phyloP scores from a whole-genome alignment of 176 grass and related monocot species.

The Triticum monococcum region DNA sequence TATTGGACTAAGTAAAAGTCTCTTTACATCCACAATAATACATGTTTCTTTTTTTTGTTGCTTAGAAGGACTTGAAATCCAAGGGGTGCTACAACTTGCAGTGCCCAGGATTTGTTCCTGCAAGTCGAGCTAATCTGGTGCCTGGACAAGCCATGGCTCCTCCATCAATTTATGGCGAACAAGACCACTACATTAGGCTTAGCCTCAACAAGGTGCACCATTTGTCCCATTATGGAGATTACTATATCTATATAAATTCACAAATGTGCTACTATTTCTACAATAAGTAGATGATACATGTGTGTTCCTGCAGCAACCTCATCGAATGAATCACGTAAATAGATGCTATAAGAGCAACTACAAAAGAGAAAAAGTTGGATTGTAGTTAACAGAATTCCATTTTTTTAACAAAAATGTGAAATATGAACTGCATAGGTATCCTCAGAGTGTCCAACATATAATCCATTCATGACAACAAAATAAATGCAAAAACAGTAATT shows the following conservation, averaged over 20 bases:
- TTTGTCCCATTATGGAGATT: not conserved
- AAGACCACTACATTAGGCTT: slow-evolving; percentile 19
- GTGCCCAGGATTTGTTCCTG: slow-evolving; percentile 39
- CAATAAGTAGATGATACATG: not conserved
- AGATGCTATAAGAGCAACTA: not conserved
- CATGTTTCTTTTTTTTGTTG: not conserved
- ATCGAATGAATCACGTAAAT: no score
- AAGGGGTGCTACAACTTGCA: slow-evolving; percentile 30
- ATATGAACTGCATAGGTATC: not conserved
- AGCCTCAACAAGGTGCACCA: slow-evolving; percentile 21
- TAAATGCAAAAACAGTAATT: not conserved
- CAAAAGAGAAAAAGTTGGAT: not conserved
- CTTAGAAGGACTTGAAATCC: not conserved
- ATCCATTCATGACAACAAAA: not conserved
- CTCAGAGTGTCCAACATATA: not conserved
- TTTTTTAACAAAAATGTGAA: not conserved
- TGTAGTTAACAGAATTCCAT: not conserved
- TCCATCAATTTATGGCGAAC: slow-evolving; percentile 6
- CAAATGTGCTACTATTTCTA: not conserved
- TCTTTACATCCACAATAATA: not conserved
- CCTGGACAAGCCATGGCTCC: slow-evolving; percentile 33
- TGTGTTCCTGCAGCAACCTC: no score
- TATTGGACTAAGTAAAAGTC: not conserved
- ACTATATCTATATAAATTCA: not conserved
- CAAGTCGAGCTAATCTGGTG: not conserved